These are phyloP conservation scores for Hygrophila difformis DNA, from an alignment of 257 asterid species.

Conservation along the genomic window DNA sequence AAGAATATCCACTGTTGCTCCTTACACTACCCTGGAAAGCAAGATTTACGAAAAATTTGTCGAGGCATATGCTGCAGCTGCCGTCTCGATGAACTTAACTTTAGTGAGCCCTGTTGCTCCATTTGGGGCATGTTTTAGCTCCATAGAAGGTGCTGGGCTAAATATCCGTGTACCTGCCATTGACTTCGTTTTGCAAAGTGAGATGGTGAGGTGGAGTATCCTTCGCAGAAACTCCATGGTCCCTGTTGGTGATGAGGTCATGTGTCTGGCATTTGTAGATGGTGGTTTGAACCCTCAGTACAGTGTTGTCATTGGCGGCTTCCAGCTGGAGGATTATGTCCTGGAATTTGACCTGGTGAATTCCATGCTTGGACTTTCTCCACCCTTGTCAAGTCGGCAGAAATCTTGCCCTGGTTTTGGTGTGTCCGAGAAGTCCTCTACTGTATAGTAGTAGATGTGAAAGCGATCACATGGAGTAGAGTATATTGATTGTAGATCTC, in stretches of 20 bases:
- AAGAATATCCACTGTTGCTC: conserved; percentile 40
- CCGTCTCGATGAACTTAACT: conserved; percentile 38
- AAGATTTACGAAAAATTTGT: conserved; percentile 30
- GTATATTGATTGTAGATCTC: too few relatives aligned
- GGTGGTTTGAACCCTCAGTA: conserved; percentile 50
- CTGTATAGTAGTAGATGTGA: too few relatives aligned
- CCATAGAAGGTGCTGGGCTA: conserved; percentile 23
- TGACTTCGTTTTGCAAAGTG: conserved; percentile 80
- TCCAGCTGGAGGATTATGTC: neutral
- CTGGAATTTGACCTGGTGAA: conserved; percentile 25
- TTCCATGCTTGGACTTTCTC: neutral
- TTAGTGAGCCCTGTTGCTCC: conserved; percentile 46
- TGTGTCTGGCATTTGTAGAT: conserved; percentile 81
- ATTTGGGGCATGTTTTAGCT: conserved; percentile 60
- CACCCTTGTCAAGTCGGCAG: neutral
- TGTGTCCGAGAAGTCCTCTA: too few relatives aligned
- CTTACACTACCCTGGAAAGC: conserved; percentile 57
- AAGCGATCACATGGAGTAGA: too few relatives aligned
- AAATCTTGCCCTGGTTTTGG: too few relatives aligned
- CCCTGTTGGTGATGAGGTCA: conserved; percentile 40
- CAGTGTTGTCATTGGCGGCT: conserved; percentile 29
- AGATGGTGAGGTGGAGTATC: conserved; percentile 77
- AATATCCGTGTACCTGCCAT: conserved; percentile 45
- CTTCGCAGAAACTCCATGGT: conserved; percentile 63
- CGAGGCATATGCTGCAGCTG: conserved; percentile 36